A percentile compares a stretch with the other conserved stretches of the same genome.
Evolutionary conservation across 2,329 filamentous ascomycete species (phyloP).

Genomic region (Apiospora sp.): DNA sequence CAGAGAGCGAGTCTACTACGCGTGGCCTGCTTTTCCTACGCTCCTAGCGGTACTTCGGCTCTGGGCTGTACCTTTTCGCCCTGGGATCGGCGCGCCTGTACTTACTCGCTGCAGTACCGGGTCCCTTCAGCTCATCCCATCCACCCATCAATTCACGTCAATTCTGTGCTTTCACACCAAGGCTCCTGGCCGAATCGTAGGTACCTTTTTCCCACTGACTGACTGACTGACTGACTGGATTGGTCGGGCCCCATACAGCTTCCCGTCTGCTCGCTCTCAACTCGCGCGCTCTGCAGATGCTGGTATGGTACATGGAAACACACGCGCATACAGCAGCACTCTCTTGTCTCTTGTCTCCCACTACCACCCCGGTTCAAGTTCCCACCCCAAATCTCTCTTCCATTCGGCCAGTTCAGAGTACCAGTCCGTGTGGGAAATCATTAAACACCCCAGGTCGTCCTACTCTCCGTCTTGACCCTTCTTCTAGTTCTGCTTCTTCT

Average conservation of each 20-base stretch:
- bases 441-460: conserved; percentile 43
- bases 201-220: not conserved
- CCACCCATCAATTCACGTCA: not conserved
- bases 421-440: conserved; percentile 41
- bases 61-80: conserved; percentile 5
- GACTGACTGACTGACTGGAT: conserved; percentile 14
- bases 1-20: conserved; percentile 23
- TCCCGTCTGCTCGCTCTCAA: not conserved
- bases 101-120: conserved; percentile 18
- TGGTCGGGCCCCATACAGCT: conserved; percentile 17
- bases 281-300: not conserved
- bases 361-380: conserved; percentile 19
- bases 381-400: conserved; percentile 29
- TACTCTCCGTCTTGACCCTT: conserved; percentile 37
- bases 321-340: conserved; percentile 17
- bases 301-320: conserved; percentile 3
- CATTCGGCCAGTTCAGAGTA: conserved; percentile 37
- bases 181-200: conserved; percentile 7
- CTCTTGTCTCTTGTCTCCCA: conserved; percentile 11
- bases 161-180: not conserved
- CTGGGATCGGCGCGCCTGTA: not conserved
- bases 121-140: conserved; percentile 11
- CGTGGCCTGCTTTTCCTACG: not conserved
- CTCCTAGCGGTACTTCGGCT: conserved; percentile 6
- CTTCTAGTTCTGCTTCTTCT: conserved; percentile 46